These are phyloP conservation scores for Globisporangium barbulae DNA, from an alignment of 352 stramenopile species.

Conservation along the genomic window DNA sequence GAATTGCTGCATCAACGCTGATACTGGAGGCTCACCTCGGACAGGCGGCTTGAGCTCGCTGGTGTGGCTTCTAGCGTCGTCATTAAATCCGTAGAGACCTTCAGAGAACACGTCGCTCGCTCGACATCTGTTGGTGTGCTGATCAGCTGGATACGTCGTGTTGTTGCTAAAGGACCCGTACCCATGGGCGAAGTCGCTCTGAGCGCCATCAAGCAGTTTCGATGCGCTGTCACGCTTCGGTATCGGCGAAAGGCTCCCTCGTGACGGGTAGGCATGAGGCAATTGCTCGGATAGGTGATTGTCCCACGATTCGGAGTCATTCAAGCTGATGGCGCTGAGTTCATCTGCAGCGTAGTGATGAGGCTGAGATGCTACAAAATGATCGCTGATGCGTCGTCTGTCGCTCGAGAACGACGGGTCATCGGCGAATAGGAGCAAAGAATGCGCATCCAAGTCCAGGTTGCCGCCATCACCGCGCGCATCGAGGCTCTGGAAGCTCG, in stretches of 20 bases:
- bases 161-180: background rate
- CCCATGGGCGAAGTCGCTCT: background rate
- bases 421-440: slow-evolving; percentile 39
- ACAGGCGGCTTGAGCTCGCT: background rate
- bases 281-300: slow-evolving; percentile 44
- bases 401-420: slow-evolving; percentile 10
- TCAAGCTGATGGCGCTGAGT: slow-evolving; percentile 70
- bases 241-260: slow-evolving; percentile 19
- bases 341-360: slow-evolving; percentile 33
- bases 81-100: slow-evolving; percentile 2
- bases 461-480: slow-evolving; percentile 20
- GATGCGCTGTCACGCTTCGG: slow-evolving; percentile 3
- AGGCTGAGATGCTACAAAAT: slow-evolving; percentile 14
- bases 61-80: background rate
- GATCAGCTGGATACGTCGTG: background rate
- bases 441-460: slow-evolving; percentile 41
- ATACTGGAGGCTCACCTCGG: slow-evolving; percentile 29
- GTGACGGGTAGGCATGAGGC: background rate
- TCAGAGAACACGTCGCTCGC: background rate
- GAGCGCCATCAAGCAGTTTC: slow-evolving; percentile 1
- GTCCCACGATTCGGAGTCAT: slow-evolving; percentile 78
- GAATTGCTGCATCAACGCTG: slow-evolving; percentile 56
- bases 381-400: slow-evolving; percentile 17
- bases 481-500: background rate
- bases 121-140: background rate